Evolutionary conservation across 2,329 filamentous ascomycete species (phyloP), one percentile per base, ranked within the genome.

Genomic region (Monosporascus sp.): DNA sequence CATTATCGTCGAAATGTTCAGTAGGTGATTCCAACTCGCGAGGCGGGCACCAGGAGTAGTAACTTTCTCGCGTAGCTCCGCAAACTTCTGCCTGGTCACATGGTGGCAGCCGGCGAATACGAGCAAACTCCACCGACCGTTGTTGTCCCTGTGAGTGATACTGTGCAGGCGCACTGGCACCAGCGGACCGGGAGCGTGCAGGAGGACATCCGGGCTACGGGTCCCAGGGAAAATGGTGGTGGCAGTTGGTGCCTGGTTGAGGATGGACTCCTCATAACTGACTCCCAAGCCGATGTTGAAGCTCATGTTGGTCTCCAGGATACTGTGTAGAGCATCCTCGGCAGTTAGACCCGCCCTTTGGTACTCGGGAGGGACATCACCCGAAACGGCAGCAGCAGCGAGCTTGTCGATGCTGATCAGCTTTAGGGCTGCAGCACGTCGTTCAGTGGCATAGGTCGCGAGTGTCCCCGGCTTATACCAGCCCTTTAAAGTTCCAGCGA

Each of bases 401-500:
- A 39, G 38, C 38, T n/a, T 15, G 17, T 39, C 38, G 38, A 39
- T 39, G 38, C 38, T 39, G 38, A 39, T 39, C 5, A 39, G 5
- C 38, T 39, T 39, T n/a, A 39, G 38, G 38, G 38, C 5, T 2
- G 38, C 38, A n/a, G 38, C 38, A n/a, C 38, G 38, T 15, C 38
- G 38, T n/a, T 39, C 38, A n/a, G 15, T 39, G 5, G 38, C 11
- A n/a, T 39, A 39, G 38, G 38, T 39, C 17, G 11, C 38, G 38
- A 39, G 38, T 7, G 38, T 20, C 38, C 3, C 38, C 17, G 11
- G 38, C 7, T 39, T 3, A n/a, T 39, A 39, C 38, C 38, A 39
- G 15, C 38, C 38, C 38, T 39, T 39, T 15, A 39, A 7, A 7
- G 38, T 7, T n/a, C 38, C 38, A 7, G 38, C 17, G 20, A 83